These are phyloP conservation scores for Lophiostoma macrostomum DNA, from an alignment of 495 filamentous ascomycete species.

Conservation along the genomic window DNA sequence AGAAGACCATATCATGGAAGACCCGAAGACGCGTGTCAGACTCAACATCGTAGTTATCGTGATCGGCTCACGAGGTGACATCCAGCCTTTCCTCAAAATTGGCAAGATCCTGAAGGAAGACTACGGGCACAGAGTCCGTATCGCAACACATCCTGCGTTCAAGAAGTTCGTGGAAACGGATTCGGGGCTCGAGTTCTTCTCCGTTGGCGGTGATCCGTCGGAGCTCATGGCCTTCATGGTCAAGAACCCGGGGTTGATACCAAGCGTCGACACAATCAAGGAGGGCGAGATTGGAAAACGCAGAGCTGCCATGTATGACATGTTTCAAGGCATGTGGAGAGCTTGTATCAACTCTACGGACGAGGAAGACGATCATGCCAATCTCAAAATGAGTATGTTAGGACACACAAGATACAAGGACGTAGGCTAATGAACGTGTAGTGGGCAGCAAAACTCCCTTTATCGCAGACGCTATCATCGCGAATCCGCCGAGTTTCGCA, in stretches of 20 bases:
- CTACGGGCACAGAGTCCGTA: constrained; percentile 65
- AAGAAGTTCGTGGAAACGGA: constrained; percentile 64
- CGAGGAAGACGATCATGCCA: constrained; percentile 51
- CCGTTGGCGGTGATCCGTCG: constrained; percentile 66
- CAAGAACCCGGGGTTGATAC: constrained; percentile 72
- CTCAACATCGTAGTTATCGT: constrained; percentile 79
- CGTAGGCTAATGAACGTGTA: constrained; percentile 35
- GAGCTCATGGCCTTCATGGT: constrained; percentile 82
- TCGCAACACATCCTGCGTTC: constrained; percentile 69
- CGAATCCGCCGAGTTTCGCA: constrained; percentile 42
- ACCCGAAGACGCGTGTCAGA: constrained; percentile 41
- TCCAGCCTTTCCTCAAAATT: constrained; percentile 72
- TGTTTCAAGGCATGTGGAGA: constrained; percentile 45
- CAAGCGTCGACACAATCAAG: constrained; percentile 60
- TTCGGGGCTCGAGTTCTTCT: constrained; percentile 65
- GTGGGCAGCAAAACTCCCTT: constrained; percentile 37
- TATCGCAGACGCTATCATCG: constrained; percentile 44
- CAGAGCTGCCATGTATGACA: constrained; percentile 56
- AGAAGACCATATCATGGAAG: constrained; percentile 26
- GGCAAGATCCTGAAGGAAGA: constrained; percentile 65
- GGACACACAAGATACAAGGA: constrained; percentile 29
- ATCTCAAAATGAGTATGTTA: constrained; percentile 50
- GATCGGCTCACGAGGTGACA: constrained; percentile 71
- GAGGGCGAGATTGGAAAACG: constrained; percentile 61
- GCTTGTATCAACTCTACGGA: constrained; percentile 42